Evolutionary conservation across 768 basidiomycete genomes (phyloP).

Genomic region (Kwoniella dejecticola): DNA sequence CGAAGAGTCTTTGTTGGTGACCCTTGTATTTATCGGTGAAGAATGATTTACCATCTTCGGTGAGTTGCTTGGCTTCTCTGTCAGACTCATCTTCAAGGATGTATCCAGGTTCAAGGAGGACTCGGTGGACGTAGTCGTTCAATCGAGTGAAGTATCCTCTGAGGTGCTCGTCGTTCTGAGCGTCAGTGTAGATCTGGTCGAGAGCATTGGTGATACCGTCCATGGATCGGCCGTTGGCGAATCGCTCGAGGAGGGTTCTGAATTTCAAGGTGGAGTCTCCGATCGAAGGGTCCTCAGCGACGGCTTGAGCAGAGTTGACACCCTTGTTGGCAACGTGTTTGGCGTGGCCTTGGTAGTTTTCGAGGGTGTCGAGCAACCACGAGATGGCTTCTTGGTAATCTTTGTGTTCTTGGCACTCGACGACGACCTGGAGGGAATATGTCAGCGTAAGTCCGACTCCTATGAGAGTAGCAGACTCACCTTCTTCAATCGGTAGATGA

Average conservation of each 20-base stretch:
- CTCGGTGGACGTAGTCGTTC: slow-evolving; percentile 68
- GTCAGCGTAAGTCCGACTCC: slow-evolving; percentile 4
- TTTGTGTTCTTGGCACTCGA: slow-evolving; percentile 89
- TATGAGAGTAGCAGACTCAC: slow-evolving; percentile 53
- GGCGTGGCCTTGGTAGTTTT: slow-evolving; percentile 60
- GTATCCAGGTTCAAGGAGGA: slow-evolving; percentile 78
- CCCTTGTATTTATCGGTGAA: slow-evolving; percentile 72
- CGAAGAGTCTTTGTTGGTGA: slow-evolving; percentile 80
- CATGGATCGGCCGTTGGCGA: slow-evolving; percentile 75
- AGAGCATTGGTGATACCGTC: slow-evolving; percentile 70
- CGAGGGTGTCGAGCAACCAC: slow-evolving; percentile 58
- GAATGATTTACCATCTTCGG: slow-evolving; percentile 73
- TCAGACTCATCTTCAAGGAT: slow-evolving; percentile 78
- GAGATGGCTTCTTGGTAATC: slow-evolving; percentile 74
- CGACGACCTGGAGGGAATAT: slow-evolving; percentile 63
- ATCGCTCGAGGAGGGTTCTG: slow-evolving; percentile 82
- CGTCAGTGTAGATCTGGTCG: slow-evolving; percentile 71
- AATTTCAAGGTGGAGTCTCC: slow-evolving; percentile 65
- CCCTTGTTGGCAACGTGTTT: slow-evolving; percentile 57
- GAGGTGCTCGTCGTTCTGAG: slow-evolving; percentile 72
- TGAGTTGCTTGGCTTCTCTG: slow-evolving; percentile 65
- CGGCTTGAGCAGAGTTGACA: slow-evolving; percentile 49
- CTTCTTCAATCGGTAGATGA: slow-evolving; percentile 92
- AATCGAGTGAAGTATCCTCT: slow-evolving; percentile 70
- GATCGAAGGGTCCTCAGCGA: slow-evolving; percentile 63